Evolutionary conservation across 2,329 filamentous ascomycete species (phyloP).

Genomic region (Aspergillus japonicus): DNA sequence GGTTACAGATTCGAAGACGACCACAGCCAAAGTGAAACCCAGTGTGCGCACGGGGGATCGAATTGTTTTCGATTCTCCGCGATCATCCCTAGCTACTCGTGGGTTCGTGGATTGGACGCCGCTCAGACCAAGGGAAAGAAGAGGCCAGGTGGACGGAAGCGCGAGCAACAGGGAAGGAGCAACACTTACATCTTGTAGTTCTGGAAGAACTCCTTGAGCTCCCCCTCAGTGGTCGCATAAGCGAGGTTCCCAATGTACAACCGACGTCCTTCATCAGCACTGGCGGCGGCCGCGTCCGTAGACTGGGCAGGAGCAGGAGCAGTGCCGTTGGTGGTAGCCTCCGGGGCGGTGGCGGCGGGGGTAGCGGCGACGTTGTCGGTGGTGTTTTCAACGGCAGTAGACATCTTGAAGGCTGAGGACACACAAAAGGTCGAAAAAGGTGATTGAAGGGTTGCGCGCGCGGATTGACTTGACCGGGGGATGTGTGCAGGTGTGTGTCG

Average conservation of each 20-base stretch:
- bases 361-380: conserved; percentile 62
- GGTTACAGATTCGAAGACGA: background rate
- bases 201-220: conserved; percentile 99
- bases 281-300: conserved; percentile 87
- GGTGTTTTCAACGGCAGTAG: conserved; percentile 72
- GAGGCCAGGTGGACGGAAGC: conserved; percentile 4
- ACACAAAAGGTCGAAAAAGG: conserved; percentile 31
- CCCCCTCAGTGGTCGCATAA: conserved; percentile 99
- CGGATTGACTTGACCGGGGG: conserved; percentile 28
- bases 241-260: conserved; percentile 99
- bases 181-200: conserved; percentile 93
- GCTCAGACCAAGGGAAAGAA: conserved; percentile 3
- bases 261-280: conserved; percentile 96
- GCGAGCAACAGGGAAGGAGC: conserved; percentile 12
- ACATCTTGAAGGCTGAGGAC: conserved; percentile 67
- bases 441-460: conserved; percentile 24
- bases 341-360: conserved; percentile 63
- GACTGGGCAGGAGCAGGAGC: conserved; percentile 69
- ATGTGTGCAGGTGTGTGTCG: conserved; percentile 24
- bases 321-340: conserved; percentile 53
- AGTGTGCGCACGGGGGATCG: too few relatives aligned
- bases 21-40: too few relatives aligned
- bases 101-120: background rate
- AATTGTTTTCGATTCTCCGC: too few relatives aligned
- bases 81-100: too few relatives aligned